phyloP scores from a whole-genome alignment of 1,284 basidiomycete genomes.

The Trichosporon coremiiforme region DNA sequence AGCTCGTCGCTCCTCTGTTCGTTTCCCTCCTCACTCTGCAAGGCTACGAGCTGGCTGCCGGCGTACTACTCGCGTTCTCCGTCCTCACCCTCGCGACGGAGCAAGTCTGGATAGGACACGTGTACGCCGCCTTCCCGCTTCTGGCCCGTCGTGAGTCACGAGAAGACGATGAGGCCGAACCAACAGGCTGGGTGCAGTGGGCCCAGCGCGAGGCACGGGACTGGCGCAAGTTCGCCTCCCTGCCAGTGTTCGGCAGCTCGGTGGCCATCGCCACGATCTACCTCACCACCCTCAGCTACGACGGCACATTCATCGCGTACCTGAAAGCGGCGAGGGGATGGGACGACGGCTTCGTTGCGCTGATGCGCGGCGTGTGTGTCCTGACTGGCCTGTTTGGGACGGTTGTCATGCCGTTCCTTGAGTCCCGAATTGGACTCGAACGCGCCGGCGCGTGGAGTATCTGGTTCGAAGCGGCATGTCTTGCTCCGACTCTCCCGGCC shows the following conservation, averaged over 20 bases:
- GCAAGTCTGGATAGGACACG: slow-evolving; percentile 53
- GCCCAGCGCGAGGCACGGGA: slow-evolving; percentile 38
- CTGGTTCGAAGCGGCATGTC: slow-evolving; percentile 52
- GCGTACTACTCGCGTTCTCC: slow-evolving; percentile 42
- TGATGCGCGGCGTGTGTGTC: slow-evolving; percentile 49
- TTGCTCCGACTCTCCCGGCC: slow-evolving; percentile 46
- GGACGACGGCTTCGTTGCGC: slow-evolving; percentile 56
- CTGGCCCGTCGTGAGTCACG: slow-evolving; percentile 28
- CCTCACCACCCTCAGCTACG: slow-evolving; percentile 59
- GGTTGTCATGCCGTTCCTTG: slow-evolving; percentile 57
- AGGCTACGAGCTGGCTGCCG: slow-evolving; percentile 46
- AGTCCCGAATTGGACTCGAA: slow-evolving; percentile 46
- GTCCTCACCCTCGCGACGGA: slow-evolving; percentile 44
- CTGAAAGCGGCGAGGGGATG: slow-evolving; percentile 47
- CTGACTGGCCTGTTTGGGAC: slow-evolving; percentile 57
- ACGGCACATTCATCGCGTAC: slow-evolving; percentile 51
- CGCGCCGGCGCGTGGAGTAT: slow-evolving; percentile 59
- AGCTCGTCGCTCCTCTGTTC: slow-evolving; percentile 59
- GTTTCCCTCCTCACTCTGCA: slow-evolving; percentile 55
- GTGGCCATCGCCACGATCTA: slow-evolving; percentile 57
- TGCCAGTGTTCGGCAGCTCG: slow-evolving; percentile 57
- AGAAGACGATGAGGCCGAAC: background rate
- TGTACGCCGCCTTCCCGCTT: slow-evolving; percentile 50
- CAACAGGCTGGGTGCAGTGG: slow-evolving; percentile 20
- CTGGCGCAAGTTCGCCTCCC: slow-evolving; percentile 56